Conservation (phyloP, 306 rosid species). For the Vigna nakashimae region DNA sequence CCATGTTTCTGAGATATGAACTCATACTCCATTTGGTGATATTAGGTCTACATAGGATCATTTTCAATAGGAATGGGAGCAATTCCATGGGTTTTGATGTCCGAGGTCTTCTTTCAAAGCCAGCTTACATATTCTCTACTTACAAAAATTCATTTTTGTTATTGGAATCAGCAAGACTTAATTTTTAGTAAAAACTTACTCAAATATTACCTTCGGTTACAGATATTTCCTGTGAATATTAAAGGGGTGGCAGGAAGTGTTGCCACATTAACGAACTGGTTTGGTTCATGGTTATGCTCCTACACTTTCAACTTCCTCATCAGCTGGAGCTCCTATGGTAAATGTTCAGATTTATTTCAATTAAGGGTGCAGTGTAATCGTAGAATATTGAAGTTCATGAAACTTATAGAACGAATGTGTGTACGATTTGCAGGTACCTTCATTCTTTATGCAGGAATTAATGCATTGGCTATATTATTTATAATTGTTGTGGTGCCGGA, state of each 20-base stretch:
- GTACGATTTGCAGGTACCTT: slow-evolving; percentile 76
- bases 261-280: slow-evolving; percentile 91
- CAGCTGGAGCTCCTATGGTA: slow-evolving; percentile 93
- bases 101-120: slow-evolving; percentile 61
- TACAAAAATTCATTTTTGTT: slow-evolving; percentile 52
- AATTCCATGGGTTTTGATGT: slow-evolving; percentile 97
- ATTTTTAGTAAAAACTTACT: background rate
- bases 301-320: slow-evolving; percentile 88
- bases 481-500: slow-evolving; percentile 71
- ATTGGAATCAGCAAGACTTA: background rate
- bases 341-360: slow-evolving; percentile 26
- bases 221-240: slow-evolving; percentile 90
- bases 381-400: slow-evolving; percentile 28
- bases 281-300: slow-evolving; percentile 91
- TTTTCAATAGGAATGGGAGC: slow-evolving; percentile 96
- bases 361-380: background rate
- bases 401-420: slow-evolving; percentile 17
- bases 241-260: slow-evolving; percentile 88
- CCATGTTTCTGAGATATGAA: slow-evolving; percentile 10
- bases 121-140: background rate
- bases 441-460: slow-evolving; percentile 73
- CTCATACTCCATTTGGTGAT: slow-evolving; percentile 36
- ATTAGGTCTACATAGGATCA: slow-evolving; percentile 73
- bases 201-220: slow-evolving; percentile 35
- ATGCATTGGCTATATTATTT: slow-evolving; percentile 70